Percentiles rank a stretch among this genome's conserved stretches.
These are phyloP conservation scores for Exophiala spinifera DNA, from an alignment of 2,329 filamentous ascomycete genomes.

Conservation along the genomic window DNA sequence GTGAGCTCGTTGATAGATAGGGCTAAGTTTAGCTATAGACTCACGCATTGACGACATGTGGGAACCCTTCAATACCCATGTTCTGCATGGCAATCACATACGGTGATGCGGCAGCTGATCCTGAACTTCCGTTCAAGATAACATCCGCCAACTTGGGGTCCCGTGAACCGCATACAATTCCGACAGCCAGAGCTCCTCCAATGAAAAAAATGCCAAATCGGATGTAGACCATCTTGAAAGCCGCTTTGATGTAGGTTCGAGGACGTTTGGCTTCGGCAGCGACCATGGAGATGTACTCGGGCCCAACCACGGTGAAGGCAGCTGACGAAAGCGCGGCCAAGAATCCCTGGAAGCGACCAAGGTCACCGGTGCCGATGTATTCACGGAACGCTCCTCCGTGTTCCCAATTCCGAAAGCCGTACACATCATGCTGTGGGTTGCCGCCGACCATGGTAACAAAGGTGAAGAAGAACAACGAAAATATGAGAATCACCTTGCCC, in stretches of 20 bases:
- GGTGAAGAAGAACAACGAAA: constrained; percentile 68
- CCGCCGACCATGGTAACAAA: constrained; percentile 78
- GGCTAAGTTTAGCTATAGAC: constrained; percentile 34
- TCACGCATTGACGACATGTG: constrained; percentile 57
- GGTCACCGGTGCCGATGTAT: constrained; percentile 1
- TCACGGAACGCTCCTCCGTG: constrained; percentile 53
- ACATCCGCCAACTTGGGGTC: constrained; percentile 54
- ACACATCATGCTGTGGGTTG: constrained; percentile 65
- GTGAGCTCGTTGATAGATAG: too few species aligned
- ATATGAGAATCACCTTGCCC: constrained; percentile 65
- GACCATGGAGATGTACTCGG: constrained; percentile 60
- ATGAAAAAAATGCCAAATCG: constrained; percentile 72
- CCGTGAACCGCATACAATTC: constrained; percentile 66
- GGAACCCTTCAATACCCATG: constrained; percentile 51
- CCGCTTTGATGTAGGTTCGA: constrained; percentile 62
- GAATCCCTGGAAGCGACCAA: constrained; percentile 38
- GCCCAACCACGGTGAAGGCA: constrained; percentile 61
- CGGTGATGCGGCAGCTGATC: constrained; percentile 56
- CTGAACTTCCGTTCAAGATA: constrained; percentile 25
- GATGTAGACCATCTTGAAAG: constrained; percentile 66
- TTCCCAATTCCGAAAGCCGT: constrained; percentile 65
- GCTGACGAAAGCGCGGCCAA: constrained; percentile 70
- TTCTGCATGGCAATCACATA: constrained; percentile 63
- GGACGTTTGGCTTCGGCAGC: constrained; percentile 61
- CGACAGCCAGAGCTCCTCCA: constrained; percentile 65